Base-by-base conservation (phyloP, 495 filamentous ascomycete species). In the Trichoderma erinaceum region DNA sequence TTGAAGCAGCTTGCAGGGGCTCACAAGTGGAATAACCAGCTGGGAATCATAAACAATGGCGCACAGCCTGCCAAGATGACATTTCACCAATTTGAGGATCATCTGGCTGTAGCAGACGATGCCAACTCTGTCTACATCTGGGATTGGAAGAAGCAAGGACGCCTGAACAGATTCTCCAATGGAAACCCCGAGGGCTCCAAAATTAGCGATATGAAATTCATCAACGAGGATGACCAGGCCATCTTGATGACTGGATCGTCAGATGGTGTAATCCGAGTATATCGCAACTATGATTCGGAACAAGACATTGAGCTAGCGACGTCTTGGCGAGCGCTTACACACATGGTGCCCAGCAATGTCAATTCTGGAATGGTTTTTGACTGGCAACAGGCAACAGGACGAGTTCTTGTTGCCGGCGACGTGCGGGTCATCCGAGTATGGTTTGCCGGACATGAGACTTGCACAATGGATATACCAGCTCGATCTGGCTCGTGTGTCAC, bases 221-320 rank as follows among this genome's bases (percentile, higher is more conserved):
- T 99, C 78, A 99, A 99, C 71, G 95, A 99, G 75, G 95, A 99
- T 72, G 95, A 99, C 73, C 92, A 95, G 74, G 93, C 96, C 10
- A 84, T 97, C 41, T 27, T 65, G 64, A 92, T 98, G 88, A 97
- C 92, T 8, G 95, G 94, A 6, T 94, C 92, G 12, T 96, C 92
- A 1, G 95, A 99, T 72, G 95, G 95, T 46, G 90, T 98, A 5
- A 84, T 99, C 69, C 89, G 93, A 71, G 87, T 98, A n/a, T 98
- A 94, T 77, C 86, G 92, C 66, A 91, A 96, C 73, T 98, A 98
- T 72, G 88, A 92, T 71, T 86, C 84, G 41, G 79, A 86, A 27
- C 83, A 82, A 67, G 82, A 86, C 11, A 87, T 93, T 63, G 91
- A 97, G 78, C 84, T 99, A n/a, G 92, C 96, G 3, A 90, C 93